Evolutionary conservation across 2,329 filamentous ascomycete species (phyloP), one percentile per base, ranked within the genome.

Genomic region (Botrytis hyacinthi): DNA sequence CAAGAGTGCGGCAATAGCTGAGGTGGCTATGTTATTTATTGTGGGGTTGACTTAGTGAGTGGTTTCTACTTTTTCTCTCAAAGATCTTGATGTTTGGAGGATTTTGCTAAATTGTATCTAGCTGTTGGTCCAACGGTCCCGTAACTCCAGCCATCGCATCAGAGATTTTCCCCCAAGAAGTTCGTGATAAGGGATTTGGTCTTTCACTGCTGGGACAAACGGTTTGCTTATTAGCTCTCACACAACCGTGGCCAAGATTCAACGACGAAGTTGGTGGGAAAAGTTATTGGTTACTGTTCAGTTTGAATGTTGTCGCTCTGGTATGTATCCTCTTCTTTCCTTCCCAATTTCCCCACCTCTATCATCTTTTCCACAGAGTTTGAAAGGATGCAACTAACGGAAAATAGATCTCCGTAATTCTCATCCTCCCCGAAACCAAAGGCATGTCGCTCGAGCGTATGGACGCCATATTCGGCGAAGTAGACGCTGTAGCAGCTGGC

Each of bases 391-490:
- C 4, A 44, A 20, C 8, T 44, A 65, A 65, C n/a, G 1, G 12
- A 59, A 46, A 67, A 44, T 4, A 73, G 71, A 74, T 85, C 7
- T 88, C 85, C 78, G 83, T 87, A 4, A 87, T 83, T 75, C 84
- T 86, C 77, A 84, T 84, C 65, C 80, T 89, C 1, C 87, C 87
- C 0, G 87, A 89, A 78, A 89, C 87, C 3, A 88, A 87, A 78
- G 85, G 85, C n/a, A 63, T 63, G 61, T 63, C 85, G 4, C 83
- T 89, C 5, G 87, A 89, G 77, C 85, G 85, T 48, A 87, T 88
- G 82, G 87, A 89, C 20, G 61, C 75, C 81, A 82, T 88, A 5
- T 89, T 89, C 85, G 85, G 78, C 42, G 78, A 76, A 63, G 71
- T 75, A 3, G 76, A 78, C 60, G 78, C 78, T 40, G 77, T 78